phyloP scores from a whole-genome alignment of 805 yeast species.

The Hanseniaspora meyeri region DNA sequence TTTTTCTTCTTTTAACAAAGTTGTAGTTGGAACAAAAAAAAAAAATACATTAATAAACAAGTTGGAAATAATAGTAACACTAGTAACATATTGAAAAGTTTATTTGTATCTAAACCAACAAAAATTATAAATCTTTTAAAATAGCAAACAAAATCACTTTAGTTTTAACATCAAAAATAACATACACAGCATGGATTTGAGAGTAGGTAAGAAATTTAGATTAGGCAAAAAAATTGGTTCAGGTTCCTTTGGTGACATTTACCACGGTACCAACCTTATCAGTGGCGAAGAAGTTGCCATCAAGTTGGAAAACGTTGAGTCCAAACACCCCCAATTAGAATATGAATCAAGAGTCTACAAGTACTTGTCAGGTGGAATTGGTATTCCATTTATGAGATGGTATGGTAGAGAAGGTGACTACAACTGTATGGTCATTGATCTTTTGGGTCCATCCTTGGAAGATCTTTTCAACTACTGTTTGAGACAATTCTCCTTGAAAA shows the following conservation, averaged over 20 bases:
- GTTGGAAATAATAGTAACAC: too few species aligned
- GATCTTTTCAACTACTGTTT: conserved; percentile 93
- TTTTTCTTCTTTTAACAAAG: too few species aligned
- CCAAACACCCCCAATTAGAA: conserved; percentile 93
- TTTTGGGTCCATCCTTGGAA: conserved; percentile 88
- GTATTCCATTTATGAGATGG: conserved; percentile 95
- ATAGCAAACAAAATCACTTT: too few species aligned
- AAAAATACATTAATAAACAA: too few species aligned
- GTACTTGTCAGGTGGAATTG: conserved; percentile 90
- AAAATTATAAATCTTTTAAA: too few species aligned
- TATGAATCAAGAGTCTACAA: conserved; percentile 94
- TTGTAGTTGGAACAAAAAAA: too few species aligned
- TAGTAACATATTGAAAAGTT: too few species aligned
- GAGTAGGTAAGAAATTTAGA: conserved; percentile 88
- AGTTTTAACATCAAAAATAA: background rate
- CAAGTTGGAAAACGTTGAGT: conserved; percentile 76
- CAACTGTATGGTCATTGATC: conserved; percentile 92
- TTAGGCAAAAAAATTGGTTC: conserved; percentile 92
- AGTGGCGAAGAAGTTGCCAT: conserved; percentile 97
- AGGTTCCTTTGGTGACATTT: conserved; percentile 96
- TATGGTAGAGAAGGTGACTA: conserved; percentile 93
- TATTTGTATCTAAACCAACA: too few species aligned
- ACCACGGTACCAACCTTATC: conserved; percentile 81
- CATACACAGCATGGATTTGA: conserved; percentile 42
- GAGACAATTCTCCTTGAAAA: conserved; percentile 82